These are phyloP conservation scores for Sugiyamaella paludigena DNA, from an alignment of 1,139 yeast genomes.

Conservation along the genomic window DNA sequence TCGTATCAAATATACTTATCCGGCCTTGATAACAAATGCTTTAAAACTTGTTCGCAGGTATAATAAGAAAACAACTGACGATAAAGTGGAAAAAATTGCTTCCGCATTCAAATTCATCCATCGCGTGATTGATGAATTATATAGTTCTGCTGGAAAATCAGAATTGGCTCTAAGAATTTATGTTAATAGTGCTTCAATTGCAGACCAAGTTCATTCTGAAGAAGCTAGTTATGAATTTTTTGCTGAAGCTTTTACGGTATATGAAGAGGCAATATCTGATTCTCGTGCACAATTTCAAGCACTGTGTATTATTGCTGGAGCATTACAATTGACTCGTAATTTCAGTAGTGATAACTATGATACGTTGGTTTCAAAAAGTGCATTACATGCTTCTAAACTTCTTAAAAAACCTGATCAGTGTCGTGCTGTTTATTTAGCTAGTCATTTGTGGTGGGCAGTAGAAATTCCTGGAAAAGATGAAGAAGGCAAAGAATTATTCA, in stretches of 20 bases:
- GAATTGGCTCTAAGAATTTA: conserved; percentile 51
- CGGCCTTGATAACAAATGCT: conserved; percentile 64
- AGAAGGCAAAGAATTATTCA: conserved; percentile 35
- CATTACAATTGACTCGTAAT: conserved; percentile 58
- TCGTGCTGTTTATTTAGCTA: conserved; percentile 80
- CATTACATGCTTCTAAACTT: conserved; percentile 83
- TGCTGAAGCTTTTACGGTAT: conserved; percentile 81
- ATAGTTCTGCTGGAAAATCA: conserved; percentile 45
- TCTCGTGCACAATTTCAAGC: conserved; percentile 59
- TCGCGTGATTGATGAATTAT: conserved; percentile 68
- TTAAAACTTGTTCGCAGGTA: conserved; percentile 57
- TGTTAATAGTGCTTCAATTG: conserved; percentile 51
- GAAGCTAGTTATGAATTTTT: conserved; percentile 85
- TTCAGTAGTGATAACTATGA: conserved; percentile 66
- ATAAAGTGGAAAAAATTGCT: conserved; percentile 40
- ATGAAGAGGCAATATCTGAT: conserved; percentile 75
- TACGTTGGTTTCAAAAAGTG: conserved; percentile 75
- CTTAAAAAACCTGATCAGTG: conserved; percentile 94
- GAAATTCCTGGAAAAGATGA: conserved; percentile 44
- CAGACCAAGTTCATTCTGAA: conserved; percentile 66
- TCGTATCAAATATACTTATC: conserved; percentile 64
- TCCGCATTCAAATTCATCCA: conserved; percentile 70
- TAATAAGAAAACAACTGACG: conserved; percentile 29
- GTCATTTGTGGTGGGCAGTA: conserved; percentile 92
- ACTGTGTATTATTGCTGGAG: conserved; percentile 56